Base-by-base conservation (phyloP, 2,329 filamentous ascomycete species). In the Phoma sp. region DNA sequence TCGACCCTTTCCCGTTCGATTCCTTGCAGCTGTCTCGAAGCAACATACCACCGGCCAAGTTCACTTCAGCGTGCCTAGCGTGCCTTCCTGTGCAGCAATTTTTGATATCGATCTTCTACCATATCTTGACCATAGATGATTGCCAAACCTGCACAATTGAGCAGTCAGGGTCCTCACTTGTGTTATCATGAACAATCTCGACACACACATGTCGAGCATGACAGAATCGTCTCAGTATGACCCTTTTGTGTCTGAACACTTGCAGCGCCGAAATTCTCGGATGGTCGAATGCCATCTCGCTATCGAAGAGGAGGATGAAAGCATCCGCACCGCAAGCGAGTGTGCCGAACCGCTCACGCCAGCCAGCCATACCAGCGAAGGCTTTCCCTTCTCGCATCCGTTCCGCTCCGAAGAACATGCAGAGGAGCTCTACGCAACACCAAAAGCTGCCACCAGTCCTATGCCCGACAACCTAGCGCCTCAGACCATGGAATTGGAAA, bases 281-380 rank as follows among this genome's bases (percentile, higher is more conserved):
- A 37, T 62, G 11, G 55, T 64, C 32, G 67, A 72, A 17, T 64
- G 57, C 37, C 68, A 68, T 15, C 52, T 61, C 29, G 59, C 71
- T 29, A 73, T 75, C 47, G 70, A 71, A 49, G 74, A 75, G 54
- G 73, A 74, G 53, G 72, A 76, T 58, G 73, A 76, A 54, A 74
- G 70, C 51, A 74, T 66, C 26, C 72, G 71, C 40, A 74, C 73
- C 6, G 73, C 66, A 26, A 76, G 73, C 56, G 74, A 76, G 48
- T 67, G 69, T n/a, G 61, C 62, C 34, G 74, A 77, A 47, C 74
- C 74, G 14, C 61, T 74, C 33, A 77, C 74, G n/a, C 74, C 74
- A 11, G 71, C 62, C 4, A 74, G 69, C 57, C 71, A 74, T 53
- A 57, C 59, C 50, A 75, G 70, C 47, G 72, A 75, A 52, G 59